Percentiles rank a stretch among this genome's conserved stretches.
These are phyloP conservation scores for Marchantia polymorpha DNA, from an alignment of 225 moss, liverwort and hornwort genomes.

Conservation along the genomic window DNA sequence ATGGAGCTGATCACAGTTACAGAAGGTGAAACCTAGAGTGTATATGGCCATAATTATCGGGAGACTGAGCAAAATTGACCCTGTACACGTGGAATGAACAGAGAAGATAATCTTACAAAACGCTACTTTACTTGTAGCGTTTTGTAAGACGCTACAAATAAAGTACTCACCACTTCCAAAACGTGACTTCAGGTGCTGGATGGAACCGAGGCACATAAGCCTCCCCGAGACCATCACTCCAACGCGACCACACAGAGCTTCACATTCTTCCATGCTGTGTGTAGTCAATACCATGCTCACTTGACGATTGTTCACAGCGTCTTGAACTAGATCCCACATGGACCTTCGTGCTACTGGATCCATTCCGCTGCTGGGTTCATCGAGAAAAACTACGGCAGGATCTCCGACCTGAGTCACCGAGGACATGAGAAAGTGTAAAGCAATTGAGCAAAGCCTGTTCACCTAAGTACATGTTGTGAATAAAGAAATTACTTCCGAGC, in stretches of 20 bases:
- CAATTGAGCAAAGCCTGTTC: background rate
- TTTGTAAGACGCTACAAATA: background rate
- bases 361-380: constrained; percentile 98
- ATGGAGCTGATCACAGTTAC: background rate
- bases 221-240: constrained; percentile 93
- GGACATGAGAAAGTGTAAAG: background rate
- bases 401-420: constrained; percentile 69
- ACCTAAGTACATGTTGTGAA: background rate
- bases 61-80: too few relatives aligned
- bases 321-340: constrained; percentile 92
- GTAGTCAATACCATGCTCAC: constrained; percentile 94
- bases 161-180: constrained; percentile 71
- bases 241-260: constrained; percentile 85
- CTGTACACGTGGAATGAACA: too few relatives aligned
- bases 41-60: too few relatives aligned
- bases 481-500: background rate
- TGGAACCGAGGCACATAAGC: constrained; percentile 78
- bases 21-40: too few relatives aligned
- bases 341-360: constrained; percentile 88
- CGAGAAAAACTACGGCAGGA: constrained; percentile 86
- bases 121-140: too few relatives aligned
- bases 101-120: too few relatives aligned
- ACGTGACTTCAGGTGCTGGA: constrained; percentile 98
- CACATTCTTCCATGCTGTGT: constrained; percentile 99
- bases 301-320: constrained; percentile 60